Evolutionary conservation across 2,329 filamentous ascomycete genomes (phyloP), one percentile per base, ranked within the genome.

Genomic region (Ophiocordyceps polyrhachis-furcata): DNA sequence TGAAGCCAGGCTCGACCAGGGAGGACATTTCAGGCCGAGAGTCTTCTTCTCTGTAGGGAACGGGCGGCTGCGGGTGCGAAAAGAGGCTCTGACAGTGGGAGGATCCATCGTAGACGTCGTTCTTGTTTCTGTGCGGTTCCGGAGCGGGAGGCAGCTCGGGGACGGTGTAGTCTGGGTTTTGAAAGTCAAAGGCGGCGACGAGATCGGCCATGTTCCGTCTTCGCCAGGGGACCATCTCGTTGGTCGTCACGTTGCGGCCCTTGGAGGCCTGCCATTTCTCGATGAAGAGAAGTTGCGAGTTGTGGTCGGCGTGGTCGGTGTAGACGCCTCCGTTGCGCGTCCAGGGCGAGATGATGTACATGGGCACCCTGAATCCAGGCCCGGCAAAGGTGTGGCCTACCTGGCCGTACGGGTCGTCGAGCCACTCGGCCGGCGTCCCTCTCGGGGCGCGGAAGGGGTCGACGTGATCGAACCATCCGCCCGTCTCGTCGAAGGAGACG

Each of bases 311-410:
- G 40, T 69, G 67, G 51, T 74, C 70, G 1, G 68, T 71, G 48
- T 70, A 73, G 2, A 74, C 69, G 20, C 69, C 64, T 9, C 66
- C 67, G 12, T 68, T 67, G 14, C 70, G 67, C 0, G 70, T 74
- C 63, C 68, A 74, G 0, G 71, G 71, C 0, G 71, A 74, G 45
- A 74, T 62, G 54, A 74, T 71, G 49, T 69, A 69, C 48, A 74
- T 69, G 0, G 71, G 71, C 2, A 74, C 58, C 8, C 71, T 68
- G 52, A 71, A 66, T 25, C 60, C 60, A 13, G 52, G 56, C 5
- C 56, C 56, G 12, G 55, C 50, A 43, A 54, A 60, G 1, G 57
- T 60, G 44, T 56, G 51, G 32, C 66, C 66, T 28, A 66, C 63
- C 4, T 59, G 46, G 19, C 53, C 49, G 35, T 67, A 59, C 0